Base-by-base conservation (phyloP, 371 early-diverging fungal species). In the Mucor lusitanicus region DNA sequence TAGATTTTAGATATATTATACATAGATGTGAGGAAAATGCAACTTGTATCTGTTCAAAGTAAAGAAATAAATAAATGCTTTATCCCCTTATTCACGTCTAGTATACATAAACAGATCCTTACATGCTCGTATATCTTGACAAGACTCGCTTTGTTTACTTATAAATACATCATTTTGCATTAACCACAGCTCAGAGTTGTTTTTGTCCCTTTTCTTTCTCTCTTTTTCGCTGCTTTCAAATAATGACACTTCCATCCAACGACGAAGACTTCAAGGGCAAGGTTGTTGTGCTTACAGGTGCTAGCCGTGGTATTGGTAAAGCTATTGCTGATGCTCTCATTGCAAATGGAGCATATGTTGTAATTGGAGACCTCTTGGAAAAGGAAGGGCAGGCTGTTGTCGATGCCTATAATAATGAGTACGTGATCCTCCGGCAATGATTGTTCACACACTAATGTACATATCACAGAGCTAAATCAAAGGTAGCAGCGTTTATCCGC, bases 251-350 rank as follows among this genome's bases (percentile, higher is more conserved):
- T 32, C 15, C n/a, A 15, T 50, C 53, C 37, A 44, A 19, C 6
- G n/a, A n/a, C 6, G 44, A 44, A 17, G 17, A 2, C 15, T 37
- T 68, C 4, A 33, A 64, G 3, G 65, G 39, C 13, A 69, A 69
- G 28, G 69, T 92, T 40, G 90, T 82, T 21, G 92, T 95, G 19
- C 85, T 95, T 35, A 94, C 96, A 3, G 96, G 96, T 12, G 93
- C 91, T 6, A 93, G 94, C 0, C 83, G 87, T 39, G 96, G 96
- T 30, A 82, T 92, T 50, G 90, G 89, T 4, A 79, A 77, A 39
- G 87, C 89, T 6, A 77, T 83, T 13, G 76, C 81, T 3, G 61
- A 59, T 57, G 83, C 81, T 25, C 64, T 92, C 21, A 61, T 83
- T 50, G 56, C 74, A 11, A 73, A 76, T 17, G 77, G 80, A 27